Conservation (phyloP, 1,284 basidiomycete species). For the Ceratobasidium sp. region DNA sequence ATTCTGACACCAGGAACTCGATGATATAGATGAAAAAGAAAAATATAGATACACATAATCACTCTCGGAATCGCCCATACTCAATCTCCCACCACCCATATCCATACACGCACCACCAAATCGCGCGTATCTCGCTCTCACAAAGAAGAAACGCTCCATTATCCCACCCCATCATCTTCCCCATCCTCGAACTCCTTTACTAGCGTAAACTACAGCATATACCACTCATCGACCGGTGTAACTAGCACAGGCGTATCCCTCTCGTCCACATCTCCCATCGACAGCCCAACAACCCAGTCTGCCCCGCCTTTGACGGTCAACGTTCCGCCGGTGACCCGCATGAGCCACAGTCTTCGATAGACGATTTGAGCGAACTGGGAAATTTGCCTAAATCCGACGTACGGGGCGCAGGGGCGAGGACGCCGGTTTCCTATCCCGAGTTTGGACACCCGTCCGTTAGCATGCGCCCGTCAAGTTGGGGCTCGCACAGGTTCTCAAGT, state of each 20-base stretch:
- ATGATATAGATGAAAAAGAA: slow-evolving; percentile 15
- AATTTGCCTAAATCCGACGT: neutral
- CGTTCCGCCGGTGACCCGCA: neutral
- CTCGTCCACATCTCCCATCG: slow-evolving; percentile 36
- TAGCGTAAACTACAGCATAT: slow-evolving; percentile 34
- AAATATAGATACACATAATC: slow-evolving; percentile 39
- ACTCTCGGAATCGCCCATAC: neutral
- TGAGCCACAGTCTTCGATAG: neutral
- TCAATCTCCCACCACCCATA: neutral
- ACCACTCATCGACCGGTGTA: slow-evolving; percentile 41
- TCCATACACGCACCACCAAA: neutral
- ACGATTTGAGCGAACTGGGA: slow-evolving; percentile 15
- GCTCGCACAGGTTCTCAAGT: slow-evolving; percentile 21
- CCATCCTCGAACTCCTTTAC: slow-evolving; percentile 5
- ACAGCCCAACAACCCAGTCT: slow-evolving; percentile 26
- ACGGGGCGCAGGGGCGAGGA: slow-evolving; percentile 1
- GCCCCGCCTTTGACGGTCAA: neutral
- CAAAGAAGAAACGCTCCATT: neutral
- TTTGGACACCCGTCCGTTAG: slow-evolving; percentile 28
- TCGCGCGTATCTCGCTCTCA: no score
- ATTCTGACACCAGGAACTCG: neutral
- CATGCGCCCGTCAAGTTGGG: slow-evolving; percentile 20
- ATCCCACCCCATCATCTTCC: neutral
- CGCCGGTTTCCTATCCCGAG: slow-evolving; percentile 30
- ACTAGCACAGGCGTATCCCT: slow-evolving; percentile 34